Evolutionary conservation across 1,284 basidiomycete species (phyloP), one percentile per base, ranked within the genome.

Genomic region (Austroboletus sp.): DNA sequence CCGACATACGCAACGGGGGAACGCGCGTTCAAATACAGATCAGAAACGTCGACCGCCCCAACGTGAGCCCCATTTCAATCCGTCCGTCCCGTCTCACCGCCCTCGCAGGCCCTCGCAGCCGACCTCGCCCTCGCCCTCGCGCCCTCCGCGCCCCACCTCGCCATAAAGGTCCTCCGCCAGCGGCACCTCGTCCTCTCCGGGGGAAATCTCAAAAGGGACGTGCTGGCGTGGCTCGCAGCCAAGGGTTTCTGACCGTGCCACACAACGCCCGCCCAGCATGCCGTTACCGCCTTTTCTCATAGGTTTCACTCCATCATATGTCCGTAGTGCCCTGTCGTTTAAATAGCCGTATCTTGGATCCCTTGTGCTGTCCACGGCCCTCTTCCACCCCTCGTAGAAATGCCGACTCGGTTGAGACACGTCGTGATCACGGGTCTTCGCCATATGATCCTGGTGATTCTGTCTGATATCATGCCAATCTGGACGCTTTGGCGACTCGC

Each of bases 1-100:
- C 80, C 32, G 82, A 86, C 62, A 63, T 83, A 44, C 78, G 80
- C 53, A 84, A 82, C 60, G 75, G 66, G 26, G 74, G 79, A 48
- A 74, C 78, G 6, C 74, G 75, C 48, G 69, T 78, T 54, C 66
- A 75, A 26, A 64, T 74, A 34, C 65, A 66, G 16, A 67, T 78
- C 48, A 68, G 70, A 41, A 74, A 78, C 60, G 66, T 79, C 6
- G 59, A 74, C 34, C 76, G 76, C 13, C 61, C 60, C 42, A 56
- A 67, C 48, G 76, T 76, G 53, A 46, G 69, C 60, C 33, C 33
- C 17, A 0, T 8, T 26, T 10, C 6, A 6, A 7, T 4, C 3
- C 2, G 2, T 5, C 8, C 10, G 3, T 15, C 8, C 40, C 21
- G 21, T 15, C 34, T 3, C 9, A 8, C 39, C 44, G 38, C 32